These are phyloP conservation scores for Ganoderma boninense DNA, from an alignment of 1,284 basidiomycete genomes.

Conservation along the genomic window DNA sequence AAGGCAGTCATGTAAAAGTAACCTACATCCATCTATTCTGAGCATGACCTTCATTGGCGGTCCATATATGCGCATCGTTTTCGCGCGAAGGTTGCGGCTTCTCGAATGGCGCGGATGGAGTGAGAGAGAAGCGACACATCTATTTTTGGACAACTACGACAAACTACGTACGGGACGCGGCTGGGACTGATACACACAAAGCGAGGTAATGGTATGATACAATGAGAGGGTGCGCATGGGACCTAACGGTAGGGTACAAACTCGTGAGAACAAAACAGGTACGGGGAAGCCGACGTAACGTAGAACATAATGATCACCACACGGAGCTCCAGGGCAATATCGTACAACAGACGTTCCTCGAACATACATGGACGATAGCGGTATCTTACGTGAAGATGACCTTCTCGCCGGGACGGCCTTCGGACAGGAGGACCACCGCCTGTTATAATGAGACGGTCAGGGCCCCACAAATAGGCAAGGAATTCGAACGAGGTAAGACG, in stretches of 20 bases:
- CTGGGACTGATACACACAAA: neutral
- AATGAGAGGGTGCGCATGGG: constrained; percentile 11
- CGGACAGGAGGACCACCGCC: constrained; percentile 88
- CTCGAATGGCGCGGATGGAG: neutral
- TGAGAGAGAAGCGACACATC: neutral
- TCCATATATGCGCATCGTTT: neutral
- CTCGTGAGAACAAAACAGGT: neutral
- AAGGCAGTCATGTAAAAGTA: constrained; percentile 23
- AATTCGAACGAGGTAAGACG: constrained; percentile 41
- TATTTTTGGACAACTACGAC: neutral
- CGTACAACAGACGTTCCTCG: constrained; percentile 1
- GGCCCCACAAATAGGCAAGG: neutral
- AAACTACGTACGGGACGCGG: neutral
- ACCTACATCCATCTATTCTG: constrained; percentile 3
- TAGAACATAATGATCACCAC: neutral
- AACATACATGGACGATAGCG: neutral
- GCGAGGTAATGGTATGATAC: constrained; percentile 13
- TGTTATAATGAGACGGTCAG: constrained; percentile 39
- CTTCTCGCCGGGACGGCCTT: constrained; percentile 86
- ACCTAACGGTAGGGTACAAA: neutral
- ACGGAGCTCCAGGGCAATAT: neutral
- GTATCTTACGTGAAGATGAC: constrained; percentile 70
- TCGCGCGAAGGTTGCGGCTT: neutral
- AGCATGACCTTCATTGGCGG: neutral
- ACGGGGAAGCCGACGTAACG: neutral